Evolutionary conservation across 2,329 filamentous ascomycete species (phyloP), one percentile per base, ranked within the genome.

Genomic region (Talaromyces albobiverticillius): DNA sequence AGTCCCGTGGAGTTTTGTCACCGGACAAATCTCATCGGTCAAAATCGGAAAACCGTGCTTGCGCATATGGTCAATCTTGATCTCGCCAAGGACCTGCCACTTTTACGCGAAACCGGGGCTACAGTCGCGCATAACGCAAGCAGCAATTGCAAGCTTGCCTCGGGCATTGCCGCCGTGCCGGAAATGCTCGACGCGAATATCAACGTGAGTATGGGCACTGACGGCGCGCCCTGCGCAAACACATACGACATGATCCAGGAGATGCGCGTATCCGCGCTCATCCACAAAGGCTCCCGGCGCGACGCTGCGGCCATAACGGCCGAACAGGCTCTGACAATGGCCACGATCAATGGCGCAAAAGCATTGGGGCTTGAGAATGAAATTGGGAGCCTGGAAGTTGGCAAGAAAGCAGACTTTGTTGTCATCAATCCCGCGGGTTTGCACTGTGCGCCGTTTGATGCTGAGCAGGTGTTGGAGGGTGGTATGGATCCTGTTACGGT

Each of bases 51-150:
- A 7, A 47, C 61, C 5, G 75, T 79, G 1, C 68, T 79, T 3
- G 77, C 75, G 1, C 76, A 79, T 56, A 78, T 79, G 75, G 74
- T 76, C 9, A 76, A 79, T 58, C 66, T 78, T 2, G 73, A 78
- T 57, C 26, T 57, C 2, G 66, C 64, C 20, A 62, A 59, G 10
- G 75, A 77, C 54, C 61, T 76, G 11, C 63, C 68, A 2, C 62
- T 77, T 6, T 59, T 77, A 26, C 59, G 58, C 11, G 61, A 66
- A 23, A 70, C 69, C 0, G 62, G 66, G 7, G 76, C 72, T 1
- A 67, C 72, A 13, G 73, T 79, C 1, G 74, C 76, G 4, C 77
- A 80, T 61, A 78, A 77, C 56, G 74, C 78, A 1, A 75, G 71
- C 10, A 75, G 71, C 49, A 79, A 80, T 57, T 67, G 70, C 46